Percentiles rank a stretch among this genome's conserved stretches.
Conservation (phyloP, 2,329 filamentous ascomycete species). For the Leptographium procerum region DNA sequence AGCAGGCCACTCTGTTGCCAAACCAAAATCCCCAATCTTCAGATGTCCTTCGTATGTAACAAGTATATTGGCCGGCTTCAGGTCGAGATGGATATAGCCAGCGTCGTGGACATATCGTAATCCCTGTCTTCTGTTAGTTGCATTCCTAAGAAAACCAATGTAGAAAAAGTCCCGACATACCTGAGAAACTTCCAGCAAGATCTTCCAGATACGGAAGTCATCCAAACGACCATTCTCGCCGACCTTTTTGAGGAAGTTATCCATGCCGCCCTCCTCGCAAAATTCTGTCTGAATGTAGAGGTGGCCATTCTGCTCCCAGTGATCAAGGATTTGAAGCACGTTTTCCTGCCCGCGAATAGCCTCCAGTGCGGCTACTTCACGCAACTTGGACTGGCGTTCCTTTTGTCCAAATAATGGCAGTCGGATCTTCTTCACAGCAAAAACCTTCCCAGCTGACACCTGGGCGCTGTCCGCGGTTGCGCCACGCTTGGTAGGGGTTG, state of each 20-base stretch:
- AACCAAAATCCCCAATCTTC: slow-evolving; percentile 78
- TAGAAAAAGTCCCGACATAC: slow-evolving; percentile 37
- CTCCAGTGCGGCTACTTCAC: slow-evolving; percentile 71
- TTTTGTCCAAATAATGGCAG: slow-evolving; percentile 65
- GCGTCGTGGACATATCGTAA: slow-evolving; percentile 81
- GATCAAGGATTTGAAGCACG: slow-evolving; percentile 70
- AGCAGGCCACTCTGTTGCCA: slow-evolving; percentile 71
- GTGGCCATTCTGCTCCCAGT: slow-evolving; percentile 76
- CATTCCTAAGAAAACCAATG: neutral
- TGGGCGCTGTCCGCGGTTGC: slow-evolving; percentile 18
- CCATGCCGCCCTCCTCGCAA: slow-evolving; percentile 86
- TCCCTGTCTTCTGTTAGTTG: slow-evolving; percentile 46
- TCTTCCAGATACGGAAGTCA: slow-evolving; percentile 98
- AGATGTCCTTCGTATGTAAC: slow-evolving; percentile 71
- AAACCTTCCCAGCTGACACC: slow-evolving; percentile 48
- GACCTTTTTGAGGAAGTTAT: slow-evolving; percentile 71
- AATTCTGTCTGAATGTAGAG: slow-evolving; percentile 97
- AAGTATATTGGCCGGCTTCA: slow-evolving; percentile 78
- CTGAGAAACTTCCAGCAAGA: slow-evolving; percentile 72
- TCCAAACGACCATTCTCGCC: slow-evolving; percentile 80
- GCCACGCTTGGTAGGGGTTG: slow-evolving; percentile 11
- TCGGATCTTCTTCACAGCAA: slow-evolving; percentile 88
- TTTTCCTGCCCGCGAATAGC: slow-evolving; percentile 73
- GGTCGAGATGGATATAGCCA: slow-evolving; percentile 73
- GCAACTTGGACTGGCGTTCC: slow-evolving; percentile 73